Evolutionary conservation across 139 green algal species (phyloP).

Genomic region (Chlorella sp.): DNA sequence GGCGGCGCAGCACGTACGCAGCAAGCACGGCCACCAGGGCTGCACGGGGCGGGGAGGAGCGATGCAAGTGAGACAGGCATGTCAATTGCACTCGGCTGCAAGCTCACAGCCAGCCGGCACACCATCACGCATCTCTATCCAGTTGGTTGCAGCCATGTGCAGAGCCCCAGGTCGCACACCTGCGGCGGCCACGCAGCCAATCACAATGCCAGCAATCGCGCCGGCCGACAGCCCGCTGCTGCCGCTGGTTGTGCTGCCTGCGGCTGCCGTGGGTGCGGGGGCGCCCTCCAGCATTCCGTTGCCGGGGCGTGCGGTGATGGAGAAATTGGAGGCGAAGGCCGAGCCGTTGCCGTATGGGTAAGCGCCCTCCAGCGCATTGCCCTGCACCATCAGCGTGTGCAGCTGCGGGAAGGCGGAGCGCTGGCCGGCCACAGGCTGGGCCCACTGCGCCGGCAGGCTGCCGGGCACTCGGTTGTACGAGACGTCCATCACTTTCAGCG

Average conservation of each 20-base stretch:
- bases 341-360: not conserved
- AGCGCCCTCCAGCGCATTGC: not conserved
- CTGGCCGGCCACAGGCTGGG: not conserved
- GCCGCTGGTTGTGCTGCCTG: not conserved
- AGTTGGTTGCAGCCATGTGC: not conserved
- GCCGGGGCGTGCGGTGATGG: not conserved
- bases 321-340: not conserved
- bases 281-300: slow-evolving; percentile 4
- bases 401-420: not conserved
- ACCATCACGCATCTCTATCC: too few relatives aligned
- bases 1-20: not conserved
- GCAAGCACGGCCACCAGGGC: not conserved
- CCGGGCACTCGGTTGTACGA: not conserved
- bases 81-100: too few relatives aligned
- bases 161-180: not conserved
- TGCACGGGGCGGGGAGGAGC: too few relatives aligned
- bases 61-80: too few relatives aligned
- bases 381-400: not conserved
- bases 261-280: not conserved
- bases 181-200: not conserved
- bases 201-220: not conserved
- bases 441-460: not conserved
- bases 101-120: too few relatives aligned
- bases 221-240: not conserved
- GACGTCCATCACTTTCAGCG: not conserved